A percentile compares a stretch with the other conserved stretches of the same genome.
Evolutionary conservation across 768 basidiomycete genomes (phyloP).

Genomic region (Calocera cornea): DNA sequence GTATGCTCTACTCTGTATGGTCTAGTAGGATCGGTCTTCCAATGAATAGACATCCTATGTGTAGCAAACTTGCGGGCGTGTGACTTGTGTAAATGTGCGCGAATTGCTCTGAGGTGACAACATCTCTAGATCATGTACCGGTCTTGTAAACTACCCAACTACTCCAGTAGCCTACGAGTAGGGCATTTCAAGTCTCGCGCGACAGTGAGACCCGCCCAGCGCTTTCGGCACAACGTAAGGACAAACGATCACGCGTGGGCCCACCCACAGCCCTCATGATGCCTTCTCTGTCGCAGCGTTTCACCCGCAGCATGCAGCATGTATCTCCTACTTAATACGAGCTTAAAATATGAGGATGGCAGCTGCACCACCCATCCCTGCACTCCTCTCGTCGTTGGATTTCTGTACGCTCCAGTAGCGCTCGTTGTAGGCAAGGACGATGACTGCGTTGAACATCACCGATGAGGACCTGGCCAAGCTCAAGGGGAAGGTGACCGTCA

Average conservation of each 20-base stretch:
- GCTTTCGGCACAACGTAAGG: not conserved
- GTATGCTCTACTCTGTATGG: not conserved
- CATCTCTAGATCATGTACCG: no score
- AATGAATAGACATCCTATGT: conserved; percentile 5
- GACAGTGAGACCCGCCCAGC: no score
- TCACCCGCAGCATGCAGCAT: no score
- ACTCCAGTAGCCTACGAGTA: no score
- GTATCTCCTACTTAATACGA: no score
- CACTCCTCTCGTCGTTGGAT: no score
- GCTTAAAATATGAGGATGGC: no score
- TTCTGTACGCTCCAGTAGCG: not conserved
- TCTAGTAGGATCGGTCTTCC: not conserved
- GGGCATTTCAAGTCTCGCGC: no score
- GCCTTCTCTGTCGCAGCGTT: no score
- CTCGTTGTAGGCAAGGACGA: not conserved
- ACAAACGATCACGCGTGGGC: not conserved
- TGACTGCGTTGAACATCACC: not conserved
- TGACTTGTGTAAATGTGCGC: not conserved
- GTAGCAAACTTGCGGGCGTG: not conserved
- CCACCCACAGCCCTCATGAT: not conserved
- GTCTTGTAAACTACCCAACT: no score
- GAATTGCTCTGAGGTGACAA: no score
- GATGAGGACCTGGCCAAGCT: not conserved
- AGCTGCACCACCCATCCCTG: no score
- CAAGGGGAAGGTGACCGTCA: not conserved